Percentiles rank a stretch among this genome's conserved stretches.
Conservation (phyloP, 2,329 filamentous ascomycete genomes). For the Epichloe scottii region DNA sequence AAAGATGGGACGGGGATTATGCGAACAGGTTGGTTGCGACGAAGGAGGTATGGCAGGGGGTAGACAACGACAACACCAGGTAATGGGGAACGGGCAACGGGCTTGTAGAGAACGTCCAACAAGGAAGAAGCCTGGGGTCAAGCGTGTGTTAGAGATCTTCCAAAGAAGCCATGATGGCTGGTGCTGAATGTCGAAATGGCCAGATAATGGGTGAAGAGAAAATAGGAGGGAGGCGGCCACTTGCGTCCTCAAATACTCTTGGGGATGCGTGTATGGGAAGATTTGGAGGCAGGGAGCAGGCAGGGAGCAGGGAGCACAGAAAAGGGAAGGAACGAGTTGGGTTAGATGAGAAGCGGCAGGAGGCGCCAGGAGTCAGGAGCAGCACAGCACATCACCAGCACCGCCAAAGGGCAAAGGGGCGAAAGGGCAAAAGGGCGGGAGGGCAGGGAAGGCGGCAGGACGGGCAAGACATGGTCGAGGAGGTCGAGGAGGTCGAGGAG, state of each 20-base stretch:
- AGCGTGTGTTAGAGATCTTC: conserved; percentile 7
- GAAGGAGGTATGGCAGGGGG: neutral
- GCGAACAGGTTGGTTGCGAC: conserved; percentile 1
- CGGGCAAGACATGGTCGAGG: neutral
- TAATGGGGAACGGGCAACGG: conserved; percentile 1
- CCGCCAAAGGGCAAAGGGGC: too few relatives aligned
- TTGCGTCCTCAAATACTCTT: conserved; percentile 8
- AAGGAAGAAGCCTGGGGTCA: conserved; percentile 7
- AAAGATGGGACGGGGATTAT: neutral
- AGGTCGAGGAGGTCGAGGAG: neutral
- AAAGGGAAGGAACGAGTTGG: neutral
- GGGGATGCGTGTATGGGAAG: neutral
- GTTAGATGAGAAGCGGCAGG: neutral
- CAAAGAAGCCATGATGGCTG: conserved; percentile 6
- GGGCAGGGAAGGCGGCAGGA: neutral
- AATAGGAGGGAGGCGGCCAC: conserved; percentile 3
- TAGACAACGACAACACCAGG: neutral
- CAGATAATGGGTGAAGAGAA: conserved; percentile 5
- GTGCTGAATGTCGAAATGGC: conserved; percentile 5
- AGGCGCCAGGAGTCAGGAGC: neutral
- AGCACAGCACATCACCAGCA: too few relatives aligned
- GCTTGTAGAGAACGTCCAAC: conserved; percentile 6
- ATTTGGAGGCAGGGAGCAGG: neutral
- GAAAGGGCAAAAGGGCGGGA: too few relatives aligned
- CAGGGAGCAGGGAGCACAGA: neutral